A percentile compares a stretch with the other conserved stretches of the same genome.
These are phyloP conservation scores for Vanrija humicola DNA, from an alignment of 1,284 basidiomycete species.

Conservation along the genomic window DNA sequence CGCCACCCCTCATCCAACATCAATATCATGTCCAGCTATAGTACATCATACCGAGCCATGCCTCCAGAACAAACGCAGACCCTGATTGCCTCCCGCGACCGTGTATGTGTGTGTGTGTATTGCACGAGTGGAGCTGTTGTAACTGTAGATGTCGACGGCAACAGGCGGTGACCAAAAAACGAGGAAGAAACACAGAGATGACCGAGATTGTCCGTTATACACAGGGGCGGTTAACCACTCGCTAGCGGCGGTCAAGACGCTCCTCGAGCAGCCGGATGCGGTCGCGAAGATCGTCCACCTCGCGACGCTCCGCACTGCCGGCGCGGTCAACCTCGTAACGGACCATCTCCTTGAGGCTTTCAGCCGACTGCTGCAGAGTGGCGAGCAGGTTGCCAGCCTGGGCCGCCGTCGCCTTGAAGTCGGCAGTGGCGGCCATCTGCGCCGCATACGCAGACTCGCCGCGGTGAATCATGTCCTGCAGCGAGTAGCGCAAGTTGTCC, in stretches of 20 bases:
- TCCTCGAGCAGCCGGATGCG: slow-evolving; percentile 17
- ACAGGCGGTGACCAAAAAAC: too few species aligned
- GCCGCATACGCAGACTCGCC: slow-evolving; percentile 26
- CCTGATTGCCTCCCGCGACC: too few species aligned
- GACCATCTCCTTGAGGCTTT: slow-evolving; percentile 45
- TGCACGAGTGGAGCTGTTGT: too few species aligned
- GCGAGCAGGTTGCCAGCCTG: slow-evolving; percentile 31
- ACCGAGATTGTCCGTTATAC: too few species aligned
- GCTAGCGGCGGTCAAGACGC: neutral
- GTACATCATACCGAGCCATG: too few species aligned
- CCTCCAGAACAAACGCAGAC: too few species aligned
- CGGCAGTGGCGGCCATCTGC: slow-evolving; percentile 29
- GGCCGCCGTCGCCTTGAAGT: slow-evolving; percentile 38
- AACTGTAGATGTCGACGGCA: too few species aligned
- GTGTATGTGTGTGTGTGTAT: too few species aligned
- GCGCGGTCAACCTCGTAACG: slow-evolving; percentile 39
- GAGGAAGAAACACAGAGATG: too few species aligned
- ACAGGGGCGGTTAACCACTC: too few species aligned
- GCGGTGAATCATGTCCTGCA: slow-evolving; percentile 34
- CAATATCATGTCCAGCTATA: too few species aligned
- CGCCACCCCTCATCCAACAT: too few species aligned
- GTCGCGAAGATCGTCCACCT: slow-evolving; percentile 18
- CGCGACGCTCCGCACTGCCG: slow-evolving; percentile 15
- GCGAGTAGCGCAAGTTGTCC: slow-evolving; percentile 28
- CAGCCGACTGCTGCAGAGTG: slow-evolving; percentile 37